Base-by-base conservation (phyloP, 495 filamentous ascomycete genomes). In the Cercophora newfieldiana region DNA sequence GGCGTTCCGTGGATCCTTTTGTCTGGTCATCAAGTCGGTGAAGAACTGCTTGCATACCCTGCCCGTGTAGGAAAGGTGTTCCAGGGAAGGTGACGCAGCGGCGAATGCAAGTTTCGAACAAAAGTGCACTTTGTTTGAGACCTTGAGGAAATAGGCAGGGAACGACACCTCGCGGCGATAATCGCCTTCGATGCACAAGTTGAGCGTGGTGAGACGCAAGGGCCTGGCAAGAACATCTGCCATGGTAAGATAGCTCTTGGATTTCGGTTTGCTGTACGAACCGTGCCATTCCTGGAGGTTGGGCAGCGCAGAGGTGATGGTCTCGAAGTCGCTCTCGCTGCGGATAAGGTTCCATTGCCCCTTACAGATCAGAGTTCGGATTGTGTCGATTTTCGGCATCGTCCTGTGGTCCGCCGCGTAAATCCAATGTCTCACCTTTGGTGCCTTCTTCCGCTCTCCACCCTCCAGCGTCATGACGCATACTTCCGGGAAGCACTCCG, bases 341-440 rank as follows among this genome's bases (percentile, higher is more conserved):
- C 89, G 82, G 71, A 91, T 88, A 30, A 92, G 81, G 68, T 91
- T 92, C 90, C 90, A 92, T 61, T 90, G 85, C 5, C 89, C 89
- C 68, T 88, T 89, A 77, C 88, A 86, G 58, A 91, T 84, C 37
- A 92, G 82, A 0, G 87, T 90, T 59, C 81, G 79, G 54, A 86
- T 73, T 4, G 76, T 77, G 7, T 68, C 59, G 8, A 74, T 68
- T 44, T 70, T 63, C 57, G 75, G 66, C 75, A 76, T 70, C 30
- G 64, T 59, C 68, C 75, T 59, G 50, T 63, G 55, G n/a, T 66
- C 64, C 14, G 67, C 47, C 21, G 77, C 72, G 25, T 74, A 73
- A 50, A 78, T 69, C 71, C 86, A 88, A 65, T 90, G 87, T 54
- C 78, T 78, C 26, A 91, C 84, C 71, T 85, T 83, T 1, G 88